phyloP scores from a whole-genome alignment of 2,329 filamentous ascomycete genomes.

The Pyrenophora tritici-repentis region DNA sequence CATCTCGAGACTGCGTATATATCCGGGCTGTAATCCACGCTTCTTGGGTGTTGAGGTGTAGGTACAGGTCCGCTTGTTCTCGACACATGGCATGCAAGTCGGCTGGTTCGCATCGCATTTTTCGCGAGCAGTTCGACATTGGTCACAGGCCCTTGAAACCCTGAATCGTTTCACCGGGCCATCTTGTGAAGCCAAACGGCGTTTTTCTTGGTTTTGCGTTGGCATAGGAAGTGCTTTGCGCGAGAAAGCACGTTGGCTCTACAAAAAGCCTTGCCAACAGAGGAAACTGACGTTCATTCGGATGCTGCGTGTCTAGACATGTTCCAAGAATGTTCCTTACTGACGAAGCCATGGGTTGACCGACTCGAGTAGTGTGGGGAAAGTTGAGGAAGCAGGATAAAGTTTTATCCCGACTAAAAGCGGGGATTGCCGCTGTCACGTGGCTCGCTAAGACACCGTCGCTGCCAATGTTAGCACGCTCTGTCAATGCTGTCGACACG shows the following conservation, averaged over 20 bases:
- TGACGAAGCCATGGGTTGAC: slow-evolving; percentile 9
- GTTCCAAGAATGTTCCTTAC: not conserved
- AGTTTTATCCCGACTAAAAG: slow-evolving; percentile 15
- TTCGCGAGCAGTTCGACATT: slow-evolving; percentile 68
- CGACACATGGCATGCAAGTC: slow-evolving; percentile 67
- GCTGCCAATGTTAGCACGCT: slow-evolving; percentile 6
- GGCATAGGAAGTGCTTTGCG: slow-evolving; percentile 17
- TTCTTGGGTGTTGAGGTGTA: slow-evolving; percentile 77
- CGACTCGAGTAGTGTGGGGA: slow-evolving; percentile 3
- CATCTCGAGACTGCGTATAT: slow-evolving; percentile 62
- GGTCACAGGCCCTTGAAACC: slow-evolving; percentile 70
- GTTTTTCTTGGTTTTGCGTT: slow-evolving; percentile 26
- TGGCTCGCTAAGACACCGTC: slow-evolving; percentile 9
- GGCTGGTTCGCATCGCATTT: slow-evolving; percentile 74
- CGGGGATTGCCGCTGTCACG: slow-evolving; percentile 4
- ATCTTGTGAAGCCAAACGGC: slow-evolving; percentile 21
- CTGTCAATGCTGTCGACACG: slow-evolving; percentile 8
- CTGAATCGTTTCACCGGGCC: slow-evolving; percentile 58
- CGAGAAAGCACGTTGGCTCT: not conserved
- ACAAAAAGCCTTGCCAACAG: slow-evolving; percentile 1
- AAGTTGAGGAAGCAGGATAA: slow-evolving; percentile 19
- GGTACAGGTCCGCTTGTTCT: slow-evolving; percentile 67
- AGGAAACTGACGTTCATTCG: not conserved
- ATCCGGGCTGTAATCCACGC: slow-evolving; percentile 70
- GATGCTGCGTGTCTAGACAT: not conserved